Evolutionary conservation across 1,139 yeast species (phyloP), one percentile per base, ranked within the genome.

Genomic region (Blastobotrys arbuscula): DNA sequence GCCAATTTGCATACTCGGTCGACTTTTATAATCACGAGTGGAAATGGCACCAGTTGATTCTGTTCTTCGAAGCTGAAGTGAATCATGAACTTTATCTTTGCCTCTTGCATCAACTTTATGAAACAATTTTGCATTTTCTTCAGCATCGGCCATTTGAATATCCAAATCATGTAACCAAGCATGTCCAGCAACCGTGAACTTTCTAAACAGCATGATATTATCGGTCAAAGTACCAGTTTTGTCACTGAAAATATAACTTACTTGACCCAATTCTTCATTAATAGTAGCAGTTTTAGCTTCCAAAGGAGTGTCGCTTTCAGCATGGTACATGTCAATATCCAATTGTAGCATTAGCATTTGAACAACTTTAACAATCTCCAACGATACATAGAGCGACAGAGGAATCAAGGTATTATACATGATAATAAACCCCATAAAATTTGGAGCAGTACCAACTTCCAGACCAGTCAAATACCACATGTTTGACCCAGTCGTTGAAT

Each of bases 341-440:
- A 79, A 81, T 62, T 88, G 95, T 59, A 94, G 71, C 53, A 90
- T 72, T 40, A 83, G 67, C 65, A 89, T 76, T 64, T 94, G 98
- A 69, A 84, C 79, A 2, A 86, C 84, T 63, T 92, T 92, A 61
- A 92, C 89, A 53, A 92, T 84, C 63, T 94, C 99, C 90, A 92
- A 86, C 0, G 97, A 89, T 28, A 92, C 98, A 62, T 94, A 94
- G 39, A 94, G 77, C 0, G 98, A 92, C 36, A 92, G 73, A 0
- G 98, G 98, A 63, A 94, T 94, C 70, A 94, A 75, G 0, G 98
- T 92, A 62, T 92, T 92, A 71, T 84, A 92, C 97, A 94, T 90
- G 71, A 94, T 92, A 55, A 94, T 84, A 65, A 85, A 94, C 1
- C 97, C 90, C 96, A 92, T 89, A 44, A 92, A 74, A 0, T 95